A percentile compares a stretch with the other conserved stretches of the same genome.
Evolutionary conservation across 2,329 filamentous ascomycete genomes (phyloP).

Genomic region (Eurotiales sp.): DNA sequence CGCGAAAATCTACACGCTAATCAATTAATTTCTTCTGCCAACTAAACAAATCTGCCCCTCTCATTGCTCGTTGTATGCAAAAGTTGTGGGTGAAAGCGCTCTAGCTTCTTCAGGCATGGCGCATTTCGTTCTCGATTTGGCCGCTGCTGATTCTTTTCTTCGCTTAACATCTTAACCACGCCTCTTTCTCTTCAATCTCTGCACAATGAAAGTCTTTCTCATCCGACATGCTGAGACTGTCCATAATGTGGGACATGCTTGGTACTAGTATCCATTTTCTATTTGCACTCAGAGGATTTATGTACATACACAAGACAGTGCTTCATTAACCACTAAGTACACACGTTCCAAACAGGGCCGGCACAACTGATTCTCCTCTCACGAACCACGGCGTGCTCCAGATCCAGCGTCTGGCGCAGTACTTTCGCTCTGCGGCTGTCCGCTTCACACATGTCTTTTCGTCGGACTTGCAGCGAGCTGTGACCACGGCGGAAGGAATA

Average conservation of each 20-base stretch:
- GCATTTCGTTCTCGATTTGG: neutral
- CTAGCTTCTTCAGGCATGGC: neutral
- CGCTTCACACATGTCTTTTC: constrained; percentile 69
- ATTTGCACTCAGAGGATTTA: neutral
- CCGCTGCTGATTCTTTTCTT: neutral
- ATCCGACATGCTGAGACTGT: constrained; percentile 87
- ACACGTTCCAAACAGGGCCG: constrained; percentile 66
- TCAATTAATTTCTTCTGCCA: too few relatives aligned
- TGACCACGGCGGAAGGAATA: constrained; percentile 41
- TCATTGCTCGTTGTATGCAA: neutral
- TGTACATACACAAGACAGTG: too few relatives aligned
- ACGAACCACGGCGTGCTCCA: constrained; percentile 81
- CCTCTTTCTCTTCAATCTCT: neutral
- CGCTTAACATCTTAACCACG: neutral
- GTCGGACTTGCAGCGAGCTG: constrained; percentile 72
- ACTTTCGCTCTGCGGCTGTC: constrained; percentile 63
- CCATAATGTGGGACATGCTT: constrained; percentile 77
- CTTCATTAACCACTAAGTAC: too few relatives aligned
- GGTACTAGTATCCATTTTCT: constrained; percentile 48
- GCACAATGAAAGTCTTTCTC: constrained; percentile 63
- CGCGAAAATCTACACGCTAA: too few relatives aligned
- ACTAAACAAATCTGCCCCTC: too few relatives aligned
- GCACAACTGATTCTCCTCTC: constrained; percentile 72
- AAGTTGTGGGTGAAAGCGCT: neutral
- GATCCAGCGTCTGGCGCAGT: constrained; percentile 64